Base-by-base conservation (phyloP, 805 yeast species). In the Candida railenensis region DNA sequence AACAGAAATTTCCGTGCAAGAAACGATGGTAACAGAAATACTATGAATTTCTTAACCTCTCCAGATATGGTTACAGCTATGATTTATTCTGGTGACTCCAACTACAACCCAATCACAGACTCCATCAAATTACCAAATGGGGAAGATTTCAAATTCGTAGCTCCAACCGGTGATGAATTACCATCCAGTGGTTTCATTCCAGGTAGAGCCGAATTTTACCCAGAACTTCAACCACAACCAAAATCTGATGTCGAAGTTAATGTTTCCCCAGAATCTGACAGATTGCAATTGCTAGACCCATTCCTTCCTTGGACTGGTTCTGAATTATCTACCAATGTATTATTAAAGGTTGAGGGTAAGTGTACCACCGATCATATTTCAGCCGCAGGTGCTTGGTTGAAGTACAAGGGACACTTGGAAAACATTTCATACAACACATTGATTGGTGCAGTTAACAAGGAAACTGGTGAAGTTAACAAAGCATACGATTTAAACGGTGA, bases 321-420 rank as follows among this genome's bases (percentile, higher is more conserved):
- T 62, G 99, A 92, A 65, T 69, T 92, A 53, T 75, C 80, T 52
- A 81, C 90, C 30, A 81, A 81, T 41, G 87, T 92, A 1, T 71
- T 91, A 50, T 69, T 92, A 62, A 92, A 92, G 71, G 98, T 94
- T 40, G 92, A 89, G 71, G 99, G 99, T 53, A 92, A 92, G 70
- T 94, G 98, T 77, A 92, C 99, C 37, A 92, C 99, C 34, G 99
- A 92, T 67, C 99, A 92, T 66, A 94, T 92, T 57, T 90, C 97
- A 21, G 98, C 98, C 44, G 99, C 99, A 40, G 99, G 99, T 62
- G 95, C 85, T 14, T 92, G 99, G 99, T 80, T 92, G 71, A 94
- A 94, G 76, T 92, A 94, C 75, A 94, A 94, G 74, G 99, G 99
- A 37, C 99, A 92, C 64, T 78, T 92, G 61, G 97, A 92, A 65